Evolutionary conservation across 495 filamentous ascomycete species (phyloP), one percentile per base, ranked within the genome.

Genomic region (Haplographium delicatum): DNA sequence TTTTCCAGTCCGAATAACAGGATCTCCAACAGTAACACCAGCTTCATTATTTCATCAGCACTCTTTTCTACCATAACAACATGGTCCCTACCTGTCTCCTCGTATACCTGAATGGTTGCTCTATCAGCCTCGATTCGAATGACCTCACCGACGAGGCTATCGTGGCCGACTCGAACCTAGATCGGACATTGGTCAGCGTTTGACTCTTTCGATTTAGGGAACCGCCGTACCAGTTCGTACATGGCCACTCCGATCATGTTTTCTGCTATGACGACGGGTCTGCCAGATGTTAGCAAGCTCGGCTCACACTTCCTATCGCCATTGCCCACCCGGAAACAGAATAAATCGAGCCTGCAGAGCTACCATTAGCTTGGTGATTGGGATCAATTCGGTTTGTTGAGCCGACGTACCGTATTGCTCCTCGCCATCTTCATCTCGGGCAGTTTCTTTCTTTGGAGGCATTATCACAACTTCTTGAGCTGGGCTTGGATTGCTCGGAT

Each of bases 221-320:
- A 22, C 35, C 43, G 48, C 55, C 76, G 53, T 71, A 91, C 91
- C 80, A 99, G 73, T 74, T 99, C 93, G 78, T 99, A 96, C 94
- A 99, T 97, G 63, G 93, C 90, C 83, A 93, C 94, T 64, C 93
- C 93, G 64, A 90, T 86, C 91, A 97, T 96, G 68, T 96, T 82
- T 75, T 97, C 91, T 65, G 94, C 93, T 59, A 97, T 82, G 57
- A 97, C 84, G 72, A 99, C 93, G 59, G 93, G 94, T 45, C 90
- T 93, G 63, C 61, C 64, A 50, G 53, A 35, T 18, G 53, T 59
- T 57, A 58, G 59, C 60, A 65, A 44, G 61, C 53, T 44, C 52
- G 33, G 31, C 15, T 31, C 1, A 45, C 8, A 2, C 8, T 24
- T 41, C 41, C 28, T 43, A 51, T 40, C 8, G 34, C 8, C 3